Conservation (phyloP, 306 rosid genomes). For the Prunus armeniaca region DNA sequence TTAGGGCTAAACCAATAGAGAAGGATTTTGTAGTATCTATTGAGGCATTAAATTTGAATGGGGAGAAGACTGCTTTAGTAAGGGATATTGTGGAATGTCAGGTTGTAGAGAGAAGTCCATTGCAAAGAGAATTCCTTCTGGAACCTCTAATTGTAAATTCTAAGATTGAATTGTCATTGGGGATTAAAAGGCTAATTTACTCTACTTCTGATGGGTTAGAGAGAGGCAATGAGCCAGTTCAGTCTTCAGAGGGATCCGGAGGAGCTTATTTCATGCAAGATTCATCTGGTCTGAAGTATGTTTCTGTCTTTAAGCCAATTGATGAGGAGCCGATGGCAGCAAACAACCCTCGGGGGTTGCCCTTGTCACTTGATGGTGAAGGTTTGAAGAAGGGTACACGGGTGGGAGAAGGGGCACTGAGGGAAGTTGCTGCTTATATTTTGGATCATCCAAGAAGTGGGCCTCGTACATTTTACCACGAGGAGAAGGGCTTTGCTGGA, state of each 20-base stretch:
- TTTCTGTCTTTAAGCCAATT: slow-evolving; percentile 68
- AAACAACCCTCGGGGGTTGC: slow-evolving; percentile 26
- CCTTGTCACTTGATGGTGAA: no score
- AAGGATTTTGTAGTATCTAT: slow-evolving; percentile 62
- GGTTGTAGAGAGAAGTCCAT: slow-evolving; percentile 25
- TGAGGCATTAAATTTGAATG: slow-evolving; percentile 36
- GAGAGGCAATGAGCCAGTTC: slow-evolving; percentile 56
- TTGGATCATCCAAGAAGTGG: no score
- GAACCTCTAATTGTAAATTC: slow-evolving; percentile 52
- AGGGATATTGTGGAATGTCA: slow-evolving; percentile 22
- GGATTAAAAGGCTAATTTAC: slow-evolving; percentile 49
- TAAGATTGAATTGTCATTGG: slow-evolving; percentile 30
- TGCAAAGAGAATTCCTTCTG: slow-evolving; percentile 42
- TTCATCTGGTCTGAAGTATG: slow-evolving; percentile 52
- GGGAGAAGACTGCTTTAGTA: slow-evolving; percentile 18
- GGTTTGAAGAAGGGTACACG: no score
- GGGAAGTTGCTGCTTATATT: no score
- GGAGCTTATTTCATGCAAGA: slow-evolving; percentile 79
- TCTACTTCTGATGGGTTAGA: slow-evolving; percentile 54
- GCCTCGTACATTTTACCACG: no score
- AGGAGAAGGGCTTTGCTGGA: no score
- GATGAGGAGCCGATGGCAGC: slow-evolving; percentile 81
- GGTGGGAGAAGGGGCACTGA: no score
- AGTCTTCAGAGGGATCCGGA: slow-evolving; percentile 73
- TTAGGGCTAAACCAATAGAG: slow-evolving; percentile 51